phyloP scores from a whole-genome alignment of 1,284 basidiomycete genomes.

The Boletus sp. region DNA sequence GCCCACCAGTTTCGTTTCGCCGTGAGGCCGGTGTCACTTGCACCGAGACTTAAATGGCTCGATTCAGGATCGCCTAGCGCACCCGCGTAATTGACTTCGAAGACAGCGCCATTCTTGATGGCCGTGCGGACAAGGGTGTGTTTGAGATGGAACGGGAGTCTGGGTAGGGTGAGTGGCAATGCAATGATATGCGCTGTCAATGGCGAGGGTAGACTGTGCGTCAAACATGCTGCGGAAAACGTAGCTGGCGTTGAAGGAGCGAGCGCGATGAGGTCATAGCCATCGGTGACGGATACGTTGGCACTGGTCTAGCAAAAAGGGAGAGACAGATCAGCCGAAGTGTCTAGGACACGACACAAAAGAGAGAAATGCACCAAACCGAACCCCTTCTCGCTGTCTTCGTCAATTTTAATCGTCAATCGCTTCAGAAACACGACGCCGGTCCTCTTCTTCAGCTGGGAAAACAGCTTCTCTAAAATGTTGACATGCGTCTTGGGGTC shows the following conservation, averaged over 20 bases:
- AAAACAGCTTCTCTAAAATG: slow-evolving; percentile 55
- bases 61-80: slow-evolving; percentile 63
- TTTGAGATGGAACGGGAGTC: slow-evolving; percentile 80
- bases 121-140: slow-evolving; percentile 83
- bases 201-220: slow-evolving; percentile 77
- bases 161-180: slow-evolving; percentile 77
- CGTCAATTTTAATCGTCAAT: slow-evolving; percentile 71
- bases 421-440: slow-evolving; percentile 69
- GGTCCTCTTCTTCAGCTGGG: slow-evolving; percentile 54
- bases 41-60: slow-evolving; percentile 48
- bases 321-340: not conserved
- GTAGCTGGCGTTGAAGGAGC: slow-evolving; percentile 70
- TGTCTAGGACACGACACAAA: not conserved
- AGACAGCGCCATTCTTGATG: slow-evolving; percentile 80
- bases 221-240: slow-evolving; percentile 80
- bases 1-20: slow-evolving; percentile 85
- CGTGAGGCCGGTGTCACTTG: slow-evolving; percentile 52
- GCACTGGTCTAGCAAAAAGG: slow-evolving; percentile 56
- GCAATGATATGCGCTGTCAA: slow-evolving; percentile 83
- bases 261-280: slow-evolving; percentile 80
- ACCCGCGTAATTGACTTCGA: slow-evolving; percentile 80
- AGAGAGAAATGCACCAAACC: slow-evolving; percentile 58
- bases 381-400: slow-evolving; percentile 81
- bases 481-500: slow-evolving; percentile 71
- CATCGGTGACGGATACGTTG: slow-evolving; percentile 55